Evolutionary conservation across 768 basidiomycete genomes (phyloP).

Genomic region (Phlebiopsis gigantea): DNA sequence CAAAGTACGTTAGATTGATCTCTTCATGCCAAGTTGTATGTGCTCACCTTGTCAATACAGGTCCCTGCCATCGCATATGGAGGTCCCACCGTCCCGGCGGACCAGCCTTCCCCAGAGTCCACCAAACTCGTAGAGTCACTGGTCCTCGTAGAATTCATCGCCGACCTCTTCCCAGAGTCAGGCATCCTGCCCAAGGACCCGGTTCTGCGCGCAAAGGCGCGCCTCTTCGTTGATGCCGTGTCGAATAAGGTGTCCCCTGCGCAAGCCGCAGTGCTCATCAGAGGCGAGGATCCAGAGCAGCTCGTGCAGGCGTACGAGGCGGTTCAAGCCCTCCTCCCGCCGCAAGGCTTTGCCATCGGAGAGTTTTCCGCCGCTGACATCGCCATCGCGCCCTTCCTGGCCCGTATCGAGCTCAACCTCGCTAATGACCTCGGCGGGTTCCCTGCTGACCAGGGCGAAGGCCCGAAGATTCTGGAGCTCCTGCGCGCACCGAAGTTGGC

Average conservation of each 20-base stretch:
- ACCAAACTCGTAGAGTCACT: conserved; percentile 60
- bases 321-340: conserved; percentile 46
- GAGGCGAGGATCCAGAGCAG: conserved; percentile 33
- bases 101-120: conserved; percentile 54
- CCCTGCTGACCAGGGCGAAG: conserved; percentile 44
- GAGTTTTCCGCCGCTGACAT: conserved; percentile 61
- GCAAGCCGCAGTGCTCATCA: conserved; percentile 31
- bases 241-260: conserved; percentile 39
- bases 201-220: conserved; percentile 49
- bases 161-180: conserved; percentile 48
- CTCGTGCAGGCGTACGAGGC: conserved; percentile 39
- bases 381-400: conserved; percentile 55
- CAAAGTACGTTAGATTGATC: conserved; percentile 38
- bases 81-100: conserved; percentile 34
- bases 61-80: conserved; percentile 3
- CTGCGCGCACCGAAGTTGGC: conserved; percentile 43
- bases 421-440: conserved; percentile 49
- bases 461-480: conserved; percentile 36
- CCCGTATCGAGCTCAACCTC: conserved; percentile 40
- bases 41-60: conserved; percentile 56
- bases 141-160: conserved; percentile 61
- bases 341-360: conserved; percentile 38
- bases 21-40: conserved; percentile 41
- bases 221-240: conserved; percentile 58
- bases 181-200: conserved; percentile 50